Evolutionary conservation across 2,329 filamentous ascomycete genomes (phyloP), one percentile per base, ranked within the genome.

Genomic region (Rosellinia necatrix): DNA sequence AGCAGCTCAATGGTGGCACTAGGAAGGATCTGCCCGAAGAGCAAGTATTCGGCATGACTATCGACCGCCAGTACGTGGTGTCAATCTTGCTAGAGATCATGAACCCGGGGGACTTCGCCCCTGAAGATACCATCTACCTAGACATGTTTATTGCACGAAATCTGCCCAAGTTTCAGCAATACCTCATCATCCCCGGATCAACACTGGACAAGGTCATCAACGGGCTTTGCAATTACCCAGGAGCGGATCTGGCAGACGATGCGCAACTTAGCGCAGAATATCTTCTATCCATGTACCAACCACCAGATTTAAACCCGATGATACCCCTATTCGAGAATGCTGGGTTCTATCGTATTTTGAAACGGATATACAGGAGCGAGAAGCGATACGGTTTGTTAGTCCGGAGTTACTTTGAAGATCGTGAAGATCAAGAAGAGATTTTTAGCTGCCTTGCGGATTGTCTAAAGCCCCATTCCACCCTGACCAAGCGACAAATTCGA

Each of bases 91-190:
- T 96, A 9, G 92, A 96, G 70, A 88, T 97, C 24, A 96, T 99
- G 91, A 89, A 87, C 46, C 76, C 85, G 0, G 78, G 81, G 3
- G 85, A 90, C 42, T 97, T 96, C 72, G 83, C 86, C 0, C 74
- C 86, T 0, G 85, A 89, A 58, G 92, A 97, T 68, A 92, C 90
- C 10, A 90, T 99, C 53, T 99, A 96, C 72, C 82, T 99, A 40
- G 92, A 99, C 73, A 99, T 99, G 92, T 99, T 99, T 69, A 89
- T 99, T 69, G 93, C 94, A 15, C 86, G 94, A 53, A 99, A 96
- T 70, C 76, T 99, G 46, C 91, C 96, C 3, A 99, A 99, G 71
- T 99, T 96, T 68, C 92, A 92, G 1, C 93, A 97, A 70, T 97
- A 97, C 68, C 87, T 99, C 47, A 82, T 97, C 9, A 84, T 99